These are phyloP conservation scores for Penicillium olsonii DNA, from an alignment of 2,329 filamentous ascomycete genomes.

Conservation along the genomic window DNA sequence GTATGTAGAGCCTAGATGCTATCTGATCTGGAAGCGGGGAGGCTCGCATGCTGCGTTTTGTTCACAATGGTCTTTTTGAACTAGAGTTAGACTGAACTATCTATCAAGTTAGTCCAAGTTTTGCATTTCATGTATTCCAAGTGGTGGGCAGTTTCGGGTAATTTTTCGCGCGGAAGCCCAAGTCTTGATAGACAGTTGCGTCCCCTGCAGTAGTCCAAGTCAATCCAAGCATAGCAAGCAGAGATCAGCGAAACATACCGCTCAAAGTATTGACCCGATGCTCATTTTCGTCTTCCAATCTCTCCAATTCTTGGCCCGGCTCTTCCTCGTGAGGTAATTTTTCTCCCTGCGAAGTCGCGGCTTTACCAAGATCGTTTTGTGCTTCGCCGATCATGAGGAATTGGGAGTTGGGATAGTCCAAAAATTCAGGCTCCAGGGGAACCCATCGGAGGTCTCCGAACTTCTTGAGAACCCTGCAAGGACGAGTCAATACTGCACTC, in stretches of 20 bases:
- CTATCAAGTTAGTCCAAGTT: not conserved
- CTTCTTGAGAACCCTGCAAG: slow-evolving; percentile 63
- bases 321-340: slow-evolving; percentile 61
- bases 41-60: not conserved
- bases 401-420: slow-evolving; percentile 75
- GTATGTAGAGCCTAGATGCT: slow-evolving; percentile 8
- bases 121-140: slow-evolving; percentile 46
- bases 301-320: slow-evolving; percentile 70
- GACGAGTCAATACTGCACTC: not conserved
- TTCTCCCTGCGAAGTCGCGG: slow-evolving; percentile 34
- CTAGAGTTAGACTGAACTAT: not conserved
- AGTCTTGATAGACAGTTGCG: slow-evolving; percentile 62
- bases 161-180: slow-evolving; percentile 61
- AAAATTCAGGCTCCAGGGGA: slow-evolving; percentile 69
- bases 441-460: slow-evolving; percentile 75
- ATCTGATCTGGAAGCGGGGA: not conserved
- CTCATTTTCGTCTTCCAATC: slow-evolving; percentile 74
- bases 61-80: not conserved
- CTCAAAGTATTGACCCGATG: slow-evolving; percentile 63
- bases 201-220: slow-evolving; percentile 46
- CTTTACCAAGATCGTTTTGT: slow-evolving; percentile 36
- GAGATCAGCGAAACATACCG: slow-evolving; percentile 39
- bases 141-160: slow-evolving; percentile 66
- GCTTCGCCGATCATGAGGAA: slow-evolving; percentile 72
- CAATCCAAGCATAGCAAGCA: not conserved